Evolutionary conservation across 2,329 filamentous ascomycete genomes (phyloP).

Genomic region (Cytospora paraplurivora): DNA sequence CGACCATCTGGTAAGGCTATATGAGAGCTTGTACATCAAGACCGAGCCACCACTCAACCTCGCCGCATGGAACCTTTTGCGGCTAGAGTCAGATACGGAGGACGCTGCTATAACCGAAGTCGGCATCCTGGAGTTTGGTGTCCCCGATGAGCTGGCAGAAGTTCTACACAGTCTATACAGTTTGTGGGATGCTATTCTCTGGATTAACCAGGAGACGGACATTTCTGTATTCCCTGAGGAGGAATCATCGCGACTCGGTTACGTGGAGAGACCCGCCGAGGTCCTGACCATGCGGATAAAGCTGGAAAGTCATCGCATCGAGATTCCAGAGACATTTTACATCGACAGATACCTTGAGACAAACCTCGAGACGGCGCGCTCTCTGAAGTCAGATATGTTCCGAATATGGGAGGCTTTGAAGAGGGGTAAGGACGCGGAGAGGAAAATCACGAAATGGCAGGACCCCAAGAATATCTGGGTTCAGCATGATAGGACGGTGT

Average conservation of each 20-base stretch:
- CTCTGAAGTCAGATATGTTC: conserved; percentile 29
- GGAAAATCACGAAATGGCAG: conserved; percentile 24
- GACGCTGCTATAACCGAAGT: conserved; percentile 24
- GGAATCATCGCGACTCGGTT: conserved; percentile 22
- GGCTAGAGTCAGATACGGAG: conserved; percentile 14
- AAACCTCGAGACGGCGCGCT: conserved; percentile 28
- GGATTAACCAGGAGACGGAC: conserved; percentile 29
- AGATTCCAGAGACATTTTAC: conserved; percentile 33
- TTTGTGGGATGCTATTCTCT: conserved; percentile 40
- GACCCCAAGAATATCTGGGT: conserved; percentile 17
- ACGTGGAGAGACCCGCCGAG: conserved; percentile 22
- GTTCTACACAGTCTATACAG: conserved; percentile 57
- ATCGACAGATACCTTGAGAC: conserved; percentile 33
- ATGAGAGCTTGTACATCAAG: conserved; percentile 42
- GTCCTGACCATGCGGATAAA: conserved; percentile 31
- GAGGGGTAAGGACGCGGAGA: conserved; percentile 20
- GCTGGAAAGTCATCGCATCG: conserved; percentile 28
- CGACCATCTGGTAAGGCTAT: conserved; percentile 48
- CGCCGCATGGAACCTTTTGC: conserved; percentile 25
- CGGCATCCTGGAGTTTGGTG: conserved; percentile 31
- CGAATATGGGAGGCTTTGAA: conserved; percentile 25
- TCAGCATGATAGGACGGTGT: conserved; percentile 18
- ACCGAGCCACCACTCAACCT: conserved; percentile 26
- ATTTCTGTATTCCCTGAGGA: conserved; percentile 12
- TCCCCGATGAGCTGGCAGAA: conserved; percentile 85